Evolutionary conservation across 768 basidiomycete species (phyloP).

Genomic region (Lanmaoa rubissima): DNA sequence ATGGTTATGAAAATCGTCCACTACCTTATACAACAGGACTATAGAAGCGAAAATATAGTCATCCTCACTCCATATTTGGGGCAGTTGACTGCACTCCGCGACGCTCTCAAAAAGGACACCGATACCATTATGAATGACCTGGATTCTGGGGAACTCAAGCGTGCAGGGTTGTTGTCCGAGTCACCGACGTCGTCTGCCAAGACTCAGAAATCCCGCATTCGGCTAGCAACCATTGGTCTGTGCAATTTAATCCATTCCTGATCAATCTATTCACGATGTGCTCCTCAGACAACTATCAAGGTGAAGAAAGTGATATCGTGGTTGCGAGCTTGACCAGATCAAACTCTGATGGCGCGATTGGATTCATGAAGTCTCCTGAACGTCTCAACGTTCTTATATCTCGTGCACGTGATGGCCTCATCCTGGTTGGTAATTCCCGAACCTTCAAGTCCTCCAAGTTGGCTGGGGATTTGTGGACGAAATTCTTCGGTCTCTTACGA

Average conservation of each 20-base stretch:
- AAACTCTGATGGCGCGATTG: slow-evolving; percentile 54
- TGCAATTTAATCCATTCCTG: background rate
- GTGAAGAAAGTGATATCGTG: slow-evolving; percentile 72
- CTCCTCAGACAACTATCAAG: slow-evolving; percentile 67
- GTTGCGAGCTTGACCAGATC: slow-evolving; percentile 60
- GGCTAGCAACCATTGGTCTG: slow-evolving; percentile 65
- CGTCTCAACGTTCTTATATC: slow-evolving; percentile 71
- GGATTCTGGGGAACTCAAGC: slow-evolving; percentile 55
- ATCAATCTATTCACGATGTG: background rate
- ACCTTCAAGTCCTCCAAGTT: slow-evolving; percentile 56
- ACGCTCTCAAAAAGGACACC: slow-evolving; percentile 41
- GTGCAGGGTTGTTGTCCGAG: slow-evolving; percentile 49
- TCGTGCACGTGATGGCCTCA: slow-evolving; percentile 60
- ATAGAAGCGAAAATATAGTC: slow-evolving; percentile 57
- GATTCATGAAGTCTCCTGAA: slow-evolving; percentile 71
- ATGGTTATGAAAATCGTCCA: slow-evolving; percentile 67
- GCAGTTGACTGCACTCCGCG: slow-evolving; percentile 52
- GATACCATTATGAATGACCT: slow-evolving; percentile 65
- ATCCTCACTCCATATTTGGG: slow-evolving; percentile 70
- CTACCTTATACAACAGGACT: slow-evolving; percentile 69
- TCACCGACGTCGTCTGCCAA: slow-evolving; percentile 33
- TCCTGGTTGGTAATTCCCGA: slow-evolving; percentile 61
- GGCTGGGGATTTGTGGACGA: slow-evolving; percentile 51
- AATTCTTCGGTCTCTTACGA: slow-evolving; percentile 46
- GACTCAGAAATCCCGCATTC: slow-evolving; percentile 43